These are phyloP conservation scores for Ramularia collo-cygni DNA, from an alignment of 2,329 filamentous ascomycete species.

Conservation along the genomic window DNA sequence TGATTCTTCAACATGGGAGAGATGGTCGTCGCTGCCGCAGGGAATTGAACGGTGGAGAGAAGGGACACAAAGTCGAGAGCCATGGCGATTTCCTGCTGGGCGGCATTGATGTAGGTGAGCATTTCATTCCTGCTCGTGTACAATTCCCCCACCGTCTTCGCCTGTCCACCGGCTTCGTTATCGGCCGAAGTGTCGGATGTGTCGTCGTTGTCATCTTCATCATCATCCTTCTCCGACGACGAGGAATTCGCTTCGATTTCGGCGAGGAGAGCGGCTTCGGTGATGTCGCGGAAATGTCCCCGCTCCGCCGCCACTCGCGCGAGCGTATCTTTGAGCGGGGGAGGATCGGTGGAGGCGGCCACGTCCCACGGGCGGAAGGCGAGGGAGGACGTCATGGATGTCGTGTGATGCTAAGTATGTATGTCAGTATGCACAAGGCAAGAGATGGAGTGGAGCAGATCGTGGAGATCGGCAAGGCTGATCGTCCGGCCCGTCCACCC, in stretches of 20 bases:
- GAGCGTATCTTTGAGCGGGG: constrained; percentile 69
- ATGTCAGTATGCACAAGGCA: no score
- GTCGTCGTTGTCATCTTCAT: constrained; percentile 38
- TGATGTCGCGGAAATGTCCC: constrained; percentile 74
- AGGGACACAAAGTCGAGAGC: constrained; percentile 79
- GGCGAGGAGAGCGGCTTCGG: constrained; percentile 62
- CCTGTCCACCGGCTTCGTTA: no score
- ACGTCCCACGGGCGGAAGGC: constrained; percentile 59
- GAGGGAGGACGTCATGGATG: constrained; percentile 34
- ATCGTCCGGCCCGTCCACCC: background rate
- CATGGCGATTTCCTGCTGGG: constrained; percentile 56
- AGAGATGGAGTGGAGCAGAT: background rate
- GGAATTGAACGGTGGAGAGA: constrained; percentile 64
- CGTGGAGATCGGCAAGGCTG: background rate
- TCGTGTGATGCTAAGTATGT: no score
- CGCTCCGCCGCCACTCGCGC: constrained; percentile 70
- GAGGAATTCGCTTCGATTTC: constrained; percentile 54
- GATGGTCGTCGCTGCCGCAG: constrained; percentile 62
- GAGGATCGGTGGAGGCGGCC: constrained; percentile 48
- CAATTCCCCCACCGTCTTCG: constrained; percentile 32
- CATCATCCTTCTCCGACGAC: constrained; percentile 37
- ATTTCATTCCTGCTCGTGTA: constrained; percentile 36
- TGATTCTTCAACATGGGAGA: constrained; percentile 59
- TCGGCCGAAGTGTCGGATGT: constrained; percentile 5
- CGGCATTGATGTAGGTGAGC: constrained; percentile 30